These are phyloP conservation scores for Phytophthora citricola DNA, from an alignment of 352 stramenopile species.

Conservation along the genomic window DNA sequence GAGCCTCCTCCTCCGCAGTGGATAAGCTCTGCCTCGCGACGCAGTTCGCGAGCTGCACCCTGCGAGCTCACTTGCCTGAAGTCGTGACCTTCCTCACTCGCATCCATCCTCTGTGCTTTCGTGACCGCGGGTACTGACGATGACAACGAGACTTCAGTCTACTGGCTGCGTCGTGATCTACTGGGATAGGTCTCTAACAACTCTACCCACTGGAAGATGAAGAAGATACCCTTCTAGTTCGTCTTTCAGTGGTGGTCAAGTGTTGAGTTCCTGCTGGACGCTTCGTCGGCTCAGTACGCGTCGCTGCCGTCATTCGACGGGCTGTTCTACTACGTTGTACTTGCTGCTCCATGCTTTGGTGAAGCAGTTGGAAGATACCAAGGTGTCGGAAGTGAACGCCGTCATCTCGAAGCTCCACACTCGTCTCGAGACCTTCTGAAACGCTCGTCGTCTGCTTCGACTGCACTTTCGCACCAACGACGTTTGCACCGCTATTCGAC, in stretches of 20 bases:
- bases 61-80: slow-evolving; percentile 92
- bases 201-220: too few species aligned
- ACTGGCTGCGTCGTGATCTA: slow-evolving; percentile 59
- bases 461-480: slow-evolving; percentile 5
- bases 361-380: slow-evolving; percentile 24
- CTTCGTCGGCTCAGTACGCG: slow-evolving; percentile 62
- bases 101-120: slow-evolving; percentile 35
- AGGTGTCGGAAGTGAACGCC: slow-evolving; percentile 35
- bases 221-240: slow-evolving; percentile 22
- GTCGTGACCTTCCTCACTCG: too few species aligned
- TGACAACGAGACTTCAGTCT: slow-evolving; percentile 24
- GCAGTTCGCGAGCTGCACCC: slow-evolving; percentile 94
- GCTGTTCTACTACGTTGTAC: slow-evolving; percentile 73
- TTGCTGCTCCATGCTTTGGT: slow-evolving; percentile 70
- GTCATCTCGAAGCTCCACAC: slow-evolving; percentile 37
- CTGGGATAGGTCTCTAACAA: slow-evolving; percentile 39
- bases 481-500: slow-evolving; percentile 91
- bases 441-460: too few species aligned
- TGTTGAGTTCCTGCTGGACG: slow-evolving; percentile 63
- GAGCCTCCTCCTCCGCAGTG: slow-evolving; percentile 90
- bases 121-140: slow-evolving; percentile 15
- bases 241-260: slow-evolving; percentile 48
- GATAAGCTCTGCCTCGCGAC: slow-evolving; percentile 94
- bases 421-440: too few species aligned
- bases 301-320: slow-evolving; percentile 77